Evolutionary conservation across 208 protist species (phyloP), one percentile per base, ranked within the genome.

Genomic region (Trypanosoma boissoni): DNA sequence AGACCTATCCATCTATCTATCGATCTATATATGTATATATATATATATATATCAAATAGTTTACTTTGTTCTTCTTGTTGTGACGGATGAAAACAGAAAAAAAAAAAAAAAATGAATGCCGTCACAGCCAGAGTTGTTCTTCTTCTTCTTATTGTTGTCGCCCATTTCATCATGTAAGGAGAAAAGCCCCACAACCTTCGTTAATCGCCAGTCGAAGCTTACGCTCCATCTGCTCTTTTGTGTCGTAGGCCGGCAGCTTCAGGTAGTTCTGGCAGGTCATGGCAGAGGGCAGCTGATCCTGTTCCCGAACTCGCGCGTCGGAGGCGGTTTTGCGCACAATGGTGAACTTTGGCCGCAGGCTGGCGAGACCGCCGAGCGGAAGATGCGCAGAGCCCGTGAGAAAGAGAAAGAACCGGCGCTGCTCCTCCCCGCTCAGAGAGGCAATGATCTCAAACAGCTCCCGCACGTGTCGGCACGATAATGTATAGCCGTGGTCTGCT

Each of bases 181-280:
- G 55, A 55, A 97, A 97, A 1, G 83, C 80, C 4, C 88, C 83
- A 32, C 58, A 68, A 18, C 92, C 92, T 58, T 96, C 88, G 29
- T 61, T 63, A 56, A 97, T 95, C 14, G 92, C 90, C 32, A 84
- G 78, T 9, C 74, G 69, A n/a, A 97, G 53, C 67, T 97, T 96
- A 29, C 63, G 56, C 41, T 86, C 81, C 86, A 97, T 88, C 42
- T 87, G 73, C 49, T 89, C 67, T 56, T 90, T 88, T 3, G 52
- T 83, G 8, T 83, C 65, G 54, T 94, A 96, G n/a, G 84, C 82
- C 0, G 92, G 92, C 10, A 97, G 77, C 65, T 97, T 97, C 41
- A 97, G 59, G 52, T 96, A 97, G 68, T 97, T 96, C 52, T 95
- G 87, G 51, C 92, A 97, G 23, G 92, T 97, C 92, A 97, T 97